Base-by-base conservation (phyloP, 176 grass and related monocot genomes). In the Areca catechu region DNA sequence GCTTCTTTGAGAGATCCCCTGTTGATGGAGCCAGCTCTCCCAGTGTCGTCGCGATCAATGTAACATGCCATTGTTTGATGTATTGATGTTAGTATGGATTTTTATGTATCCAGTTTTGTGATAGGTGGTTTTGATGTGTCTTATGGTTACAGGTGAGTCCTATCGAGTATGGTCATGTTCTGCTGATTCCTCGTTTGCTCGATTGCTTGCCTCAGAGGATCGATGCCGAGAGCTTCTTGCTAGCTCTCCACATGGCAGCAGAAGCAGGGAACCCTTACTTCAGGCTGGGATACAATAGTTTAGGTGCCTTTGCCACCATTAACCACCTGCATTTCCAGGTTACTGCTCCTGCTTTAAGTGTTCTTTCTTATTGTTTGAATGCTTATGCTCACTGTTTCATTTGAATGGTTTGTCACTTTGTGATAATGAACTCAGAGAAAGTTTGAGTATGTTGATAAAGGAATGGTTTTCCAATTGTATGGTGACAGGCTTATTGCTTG, bases 41-140 rank as follows among this genome's bases (percentile, higher is more conserved):
- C 20, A 95, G 76, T 20, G 72, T 73, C 65, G 58, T 89, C 63
- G 68, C 70, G 6, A 85, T 89, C 49, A 95, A 95, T 77, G 89
- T 95, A 6, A 48, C 10, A 12, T 43, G 34, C 34, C 34, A 43
- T 43, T 3, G 34, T 12, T 43, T 43, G 34, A 43, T 19, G 53
- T 54, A 3, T 54, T 54, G 10, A 7, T 54, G 10, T 54, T 54
- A 5, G 27, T 4, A 6, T 29, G 27, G 27, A 29, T 29, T 29
- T 29, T 29, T 0, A 29, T 6, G 0, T 1, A 5, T 53, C 51
- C 6, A 53, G 51, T 53, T 53, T 20, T 7, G 3, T 22, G 53
- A 18, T 22, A 12, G 20, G 12, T 18, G 12, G n/a, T 54, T 54
- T 25, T 53, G 18, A 18, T 9, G 7, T 19, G 53, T 5, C 4